Percentiles rank a stretch among this genome's conserved stretches.
Conservation (phyloP, 352 stramenopile genomes). For the Phytophthora cajani region DNA sequence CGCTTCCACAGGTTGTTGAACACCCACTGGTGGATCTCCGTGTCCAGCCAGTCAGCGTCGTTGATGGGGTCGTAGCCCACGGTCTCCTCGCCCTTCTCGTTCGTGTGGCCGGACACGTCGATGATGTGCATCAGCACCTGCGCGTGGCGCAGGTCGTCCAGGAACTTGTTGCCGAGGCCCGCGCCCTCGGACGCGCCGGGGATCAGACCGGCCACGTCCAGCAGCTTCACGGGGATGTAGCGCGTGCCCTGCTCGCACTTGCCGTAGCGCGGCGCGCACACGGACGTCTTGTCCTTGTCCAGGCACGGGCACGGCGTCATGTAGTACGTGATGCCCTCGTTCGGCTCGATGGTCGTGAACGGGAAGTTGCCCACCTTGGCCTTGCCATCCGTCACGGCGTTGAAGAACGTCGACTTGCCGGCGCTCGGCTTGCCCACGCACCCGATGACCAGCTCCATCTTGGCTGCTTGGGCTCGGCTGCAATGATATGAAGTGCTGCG, state of each 20-base stretch:
- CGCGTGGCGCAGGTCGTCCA: slow-evolving; percentile 91
- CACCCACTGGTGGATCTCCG: slow-evolving; percentile 90
- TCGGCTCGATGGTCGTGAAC: slow-evolving; percentile 91
- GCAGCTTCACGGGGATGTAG: slow-evolving; percentile 84
- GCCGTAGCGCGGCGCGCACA: slow-evolving; percentile 81
- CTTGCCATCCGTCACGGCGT: slow-evolving; percentile 89
- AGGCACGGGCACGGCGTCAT: slow-evolving; percentile 84
- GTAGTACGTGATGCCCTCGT: slow-evolving; percentile 91
- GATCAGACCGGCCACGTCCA: slow-evolving; percentile 86
- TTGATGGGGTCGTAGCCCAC: slow-evolving; percentile 90
- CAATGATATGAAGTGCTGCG: background rate
- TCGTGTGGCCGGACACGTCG: slow-evolving; percentile 88
- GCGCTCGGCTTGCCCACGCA: slow-evolving; percentile 90
- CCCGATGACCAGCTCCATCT: slow-evolving; percentile 89
- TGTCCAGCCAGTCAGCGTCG: slow-evolving; percentile 87
- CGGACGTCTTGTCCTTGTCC: slow-evolving; percentile 56
- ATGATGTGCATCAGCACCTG: slow-evolving; percentile 93
- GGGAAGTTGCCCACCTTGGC: slow-evolving; percentile 90
- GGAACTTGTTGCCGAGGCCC: slow-evolving; percentile 99
- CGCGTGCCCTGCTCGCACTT: slow-evolving; percentile 78
- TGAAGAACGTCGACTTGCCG: slow-evolving; percentile 92
- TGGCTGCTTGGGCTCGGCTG: background rate
- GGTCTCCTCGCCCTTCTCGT: slow-evolving; percentile 90
- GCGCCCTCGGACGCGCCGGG: slow-evolving; percentile 89
- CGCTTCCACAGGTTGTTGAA: slow-evolving; percentile 90